Evolutionary conservation across 2,329 filamentous ascomycete genomes (phyloP), one percentile per base, ranked within the genome.

Genomic region (Diaporthe sp.): DNA sequence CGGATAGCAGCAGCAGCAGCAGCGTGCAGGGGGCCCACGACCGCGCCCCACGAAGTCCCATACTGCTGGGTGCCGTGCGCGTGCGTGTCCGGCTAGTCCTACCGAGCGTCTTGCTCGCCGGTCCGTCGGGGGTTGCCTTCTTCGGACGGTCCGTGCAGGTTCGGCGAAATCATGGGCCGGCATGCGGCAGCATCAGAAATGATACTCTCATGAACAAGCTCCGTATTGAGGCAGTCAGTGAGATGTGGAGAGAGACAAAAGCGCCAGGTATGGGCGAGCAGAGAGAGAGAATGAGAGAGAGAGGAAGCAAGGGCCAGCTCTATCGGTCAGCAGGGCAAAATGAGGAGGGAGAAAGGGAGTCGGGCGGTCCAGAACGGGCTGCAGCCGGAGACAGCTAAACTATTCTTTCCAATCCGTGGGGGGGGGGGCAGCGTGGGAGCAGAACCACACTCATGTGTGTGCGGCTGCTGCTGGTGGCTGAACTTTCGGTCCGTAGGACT

Each of bases 1-100:
- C 78, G 62, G 76, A 75, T 65, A 80, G 53, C 28, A 79, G 77
- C 69, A 81, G 59, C 25, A 65, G 72, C 25, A 65, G 72, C n/a
- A 75, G 73, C 49, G 75, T 75, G 75, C 79, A 81, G 51, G 80
- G 77, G 71, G 78, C 78, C 74, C 79, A 81, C 58, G 78, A 76
- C 78, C 79, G 80, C 58, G 79, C 67, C 49, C 77, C 77, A 77
- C 74, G 80, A 44, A 51, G 44, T 44, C 25, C 51, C 49, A 68
- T 67, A 46, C 72, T 68, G 61, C 44, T 73, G 67, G 34, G 9
- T 70, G n/a, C 49, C 67, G 67, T 55, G 53, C 53, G 53, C 28
- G 53, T 55, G 70, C 34, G 58, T 46, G 39, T 65, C 46, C 71
- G 71, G 58, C 46, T 55, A 12, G 31, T 28, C 19, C 19, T 73